A percentile compares a stretch with the other conserved stretches of the same genome.
Conservation (phyloP, 306 rosid genomes). For the Pachyrhizus erosus region DNA sequence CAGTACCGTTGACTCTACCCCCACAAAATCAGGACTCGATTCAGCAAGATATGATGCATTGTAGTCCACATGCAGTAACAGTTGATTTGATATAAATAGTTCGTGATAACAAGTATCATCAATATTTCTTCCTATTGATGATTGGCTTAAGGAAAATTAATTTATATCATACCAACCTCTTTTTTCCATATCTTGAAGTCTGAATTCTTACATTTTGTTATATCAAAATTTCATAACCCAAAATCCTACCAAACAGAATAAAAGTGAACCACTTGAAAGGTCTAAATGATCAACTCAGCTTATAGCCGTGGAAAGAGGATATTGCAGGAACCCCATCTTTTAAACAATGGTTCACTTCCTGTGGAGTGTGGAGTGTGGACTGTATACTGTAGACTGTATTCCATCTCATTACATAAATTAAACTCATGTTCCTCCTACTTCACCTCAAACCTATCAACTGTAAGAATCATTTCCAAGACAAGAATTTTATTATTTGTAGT, state of each 20-base stretch:
- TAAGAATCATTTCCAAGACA: background rate
- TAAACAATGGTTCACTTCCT: slow-evolving; percentile 18
- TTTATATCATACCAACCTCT: background rate
- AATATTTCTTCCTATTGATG: slow-evolving; percentile 12
- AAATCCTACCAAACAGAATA: slow-evolving; percentile 35
- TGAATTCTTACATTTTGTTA: background rate
- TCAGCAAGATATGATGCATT: too few species aligned
- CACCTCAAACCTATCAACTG: background rate
- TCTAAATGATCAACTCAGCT: background rate
- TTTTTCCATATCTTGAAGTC: background rate
- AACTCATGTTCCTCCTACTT: background rate
- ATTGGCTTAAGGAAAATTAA: slow-evolving; percentile 6
- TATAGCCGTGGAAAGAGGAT: slow-evolving; percentile 22
- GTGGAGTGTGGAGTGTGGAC: slow-evolving; percentile 2
- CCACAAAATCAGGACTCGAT: too few species aligned
- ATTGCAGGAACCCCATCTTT: background rate
- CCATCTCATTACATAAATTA: slow-evolving; percentile 4
- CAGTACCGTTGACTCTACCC: too few species aligned
- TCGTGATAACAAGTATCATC: background rate
- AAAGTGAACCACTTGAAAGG: slow-evolving; percentile 37
- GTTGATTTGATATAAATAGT: background rate
- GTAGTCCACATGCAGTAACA: slow-evolving; percentile 5
- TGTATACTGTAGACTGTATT: too few species aligned
- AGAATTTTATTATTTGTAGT: background rate
- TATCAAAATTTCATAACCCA: slow-evolving; percentile 3